Base-by-base conservation (phyloP, 2,329 filamentous ascomycete genomes). In the Fusarium nygamai region DNA sequence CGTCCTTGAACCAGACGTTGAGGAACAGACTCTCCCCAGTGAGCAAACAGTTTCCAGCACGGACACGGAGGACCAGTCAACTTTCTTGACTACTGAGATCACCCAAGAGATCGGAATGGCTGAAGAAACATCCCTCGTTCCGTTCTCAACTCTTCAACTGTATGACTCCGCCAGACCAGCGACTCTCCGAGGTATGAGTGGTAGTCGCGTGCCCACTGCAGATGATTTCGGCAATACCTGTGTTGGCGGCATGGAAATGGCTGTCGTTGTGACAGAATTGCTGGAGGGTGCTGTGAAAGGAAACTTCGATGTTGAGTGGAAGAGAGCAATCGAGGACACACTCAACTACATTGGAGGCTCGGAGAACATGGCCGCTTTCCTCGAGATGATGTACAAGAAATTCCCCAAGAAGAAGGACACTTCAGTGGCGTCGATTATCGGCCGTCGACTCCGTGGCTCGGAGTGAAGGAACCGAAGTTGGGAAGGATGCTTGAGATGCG, bases 181-280 rank as follows among this genome's bases (percentile, higher is more conserved):
- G 29, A 68, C 57, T 46, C 63, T 64, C 19, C 46, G 53, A 44
- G 63, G 63, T 13, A 68, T 64, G 68, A 72, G 51, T 27, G 62
- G 68, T 31, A 72, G 47, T 31, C 57, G 63, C 19, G 36, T 44
- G 29, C 46, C 53, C 20, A 41, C 10, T 31, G n/a, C 43, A 39
- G 34, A 47, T 20, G 43, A 66, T n/a, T 71, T 71, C 24, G 66
- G 38, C 24, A 70, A 27, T 12, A 61, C 56, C 33, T 70, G 66
- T 24, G 61, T 71, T 24, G 61, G 68, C 16, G 54, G 54, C 14
- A 66, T 71, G 66, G 68, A 70, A 31, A 71, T 71, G 61, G 66
- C 61, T n/a, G 61, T 70, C n/a, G 66, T 71, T 6, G 60, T 61
- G 6, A 61, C 56, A 20, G 66, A 66, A 47, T 22, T 70, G 19